phyloP scores from a whole-genome alignment of 805 yeast genomes.

The Teunomyces tritomae region DNA sequence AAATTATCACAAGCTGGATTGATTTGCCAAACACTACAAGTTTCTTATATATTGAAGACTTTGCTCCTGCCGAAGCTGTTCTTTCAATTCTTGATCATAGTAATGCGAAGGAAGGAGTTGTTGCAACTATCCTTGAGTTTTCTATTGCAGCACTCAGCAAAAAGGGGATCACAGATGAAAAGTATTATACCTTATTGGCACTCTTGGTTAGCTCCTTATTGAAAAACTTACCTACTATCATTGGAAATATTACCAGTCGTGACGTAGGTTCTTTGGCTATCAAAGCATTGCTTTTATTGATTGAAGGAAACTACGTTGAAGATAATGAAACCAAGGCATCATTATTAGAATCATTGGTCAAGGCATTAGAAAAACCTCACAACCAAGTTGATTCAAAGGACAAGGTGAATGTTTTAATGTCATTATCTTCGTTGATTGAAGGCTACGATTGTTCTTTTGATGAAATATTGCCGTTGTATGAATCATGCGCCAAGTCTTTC shows the following conservation, averaged over 20 bases:
- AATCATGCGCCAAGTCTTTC: constrained; percentile 55
- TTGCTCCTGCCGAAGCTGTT: constrained; percentile 53
- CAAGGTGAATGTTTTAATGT: constrained; percentile 54
- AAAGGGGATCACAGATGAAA: constrained; percentile 35
- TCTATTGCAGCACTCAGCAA: constrained; percentile 46
- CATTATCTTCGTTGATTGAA: constrained; percentile 54
- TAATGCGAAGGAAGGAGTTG: constrained; percentile 66
- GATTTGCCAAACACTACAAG: constrained; percentile 40
- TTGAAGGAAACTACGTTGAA: constrained; percentile 56
- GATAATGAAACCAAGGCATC: constrained; percentile 51
- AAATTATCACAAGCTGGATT: constrained; percentile 58
- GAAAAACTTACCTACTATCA: constrained; percentile 47
- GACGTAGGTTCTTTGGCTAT: constrained; percentile 54
- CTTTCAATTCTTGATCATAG: constrained; percentile 51
- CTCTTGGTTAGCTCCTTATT: constrained; percentile 59
- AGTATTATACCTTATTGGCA: constrained; percentile 48
- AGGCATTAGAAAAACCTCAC: constrained; percentile 58
- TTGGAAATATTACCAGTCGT: constrained; percentile 39
- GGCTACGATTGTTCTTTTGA: constrained; percentile 52
- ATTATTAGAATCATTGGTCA: constrained; percentile 55
- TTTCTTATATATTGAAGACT: constrained; percentile 56
- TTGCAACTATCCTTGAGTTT: constrained; percentile 54
- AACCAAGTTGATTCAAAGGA: constrained; percentile 50
- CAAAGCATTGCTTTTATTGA: constrained; percentile 48
- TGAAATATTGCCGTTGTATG: constrained; percentile 50